phyloP scores from a whole-genome alignment of 345 rosid species.

The Chamaenerion angustifolium region DNA sequence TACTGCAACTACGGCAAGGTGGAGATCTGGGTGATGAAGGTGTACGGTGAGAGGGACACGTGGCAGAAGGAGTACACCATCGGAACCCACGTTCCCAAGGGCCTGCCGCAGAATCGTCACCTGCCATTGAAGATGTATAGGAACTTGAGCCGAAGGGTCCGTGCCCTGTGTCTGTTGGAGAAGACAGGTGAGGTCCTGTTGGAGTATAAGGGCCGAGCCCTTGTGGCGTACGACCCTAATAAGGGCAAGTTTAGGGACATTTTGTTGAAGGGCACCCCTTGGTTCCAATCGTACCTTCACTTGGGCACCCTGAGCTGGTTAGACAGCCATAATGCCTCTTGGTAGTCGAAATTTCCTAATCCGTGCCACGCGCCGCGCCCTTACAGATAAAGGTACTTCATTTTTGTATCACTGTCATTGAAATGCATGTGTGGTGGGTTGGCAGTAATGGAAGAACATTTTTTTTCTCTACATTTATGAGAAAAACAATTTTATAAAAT shows the following conservation, averaged over 20 bases:
- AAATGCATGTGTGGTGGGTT: too few relatives aligned
- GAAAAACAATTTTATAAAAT: too few relatives aligned
- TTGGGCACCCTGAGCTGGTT: conserved; percentile 62
- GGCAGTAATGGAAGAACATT: too few relatives aligned
- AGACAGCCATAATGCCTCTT: background rate
- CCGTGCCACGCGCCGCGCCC: too few relatives aligned
- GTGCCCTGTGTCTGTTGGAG: conserved; percentile 46
- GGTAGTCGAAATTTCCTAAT: too few relatives aligned
- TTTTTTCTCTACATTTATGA: too few relatives aligned
- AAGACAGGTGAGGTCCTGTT: conserved; percentile 63
- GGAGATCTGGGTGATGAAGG: conserved; percentile 88
- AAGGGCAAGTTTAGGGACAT: conserved; percentile 49
- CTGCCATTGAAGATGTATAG: conserved; percentile 40
- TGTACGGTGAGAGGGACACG: conserved; percentile 48
- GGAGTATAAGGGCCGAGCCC: conserved; percentile 65
- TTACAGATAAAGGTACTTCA: too few relatives aligned
- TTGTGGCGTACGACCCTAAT: conserved; percentile 60
- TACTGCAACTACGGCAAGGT: conserved; percentile 56
- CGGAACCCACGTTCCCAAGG: conserved; percentile 62
- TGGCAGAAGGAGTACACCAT: conserved; percentile 54
- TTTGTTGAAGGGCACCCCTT: conserved; percentile 39
- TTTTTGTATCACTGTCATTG: too few relatives aligned
- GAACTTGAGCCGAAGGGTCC: conserved; percentile 29
- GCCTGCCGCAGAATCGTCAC: conserved; percentile 34
- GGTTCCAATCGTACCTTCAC: conserved; percentile 69